Evolutionary conservation across 225 moss, liverwort and hornwort genomes (phyloP).

Genomic region (Neckera pumila): DNA sequence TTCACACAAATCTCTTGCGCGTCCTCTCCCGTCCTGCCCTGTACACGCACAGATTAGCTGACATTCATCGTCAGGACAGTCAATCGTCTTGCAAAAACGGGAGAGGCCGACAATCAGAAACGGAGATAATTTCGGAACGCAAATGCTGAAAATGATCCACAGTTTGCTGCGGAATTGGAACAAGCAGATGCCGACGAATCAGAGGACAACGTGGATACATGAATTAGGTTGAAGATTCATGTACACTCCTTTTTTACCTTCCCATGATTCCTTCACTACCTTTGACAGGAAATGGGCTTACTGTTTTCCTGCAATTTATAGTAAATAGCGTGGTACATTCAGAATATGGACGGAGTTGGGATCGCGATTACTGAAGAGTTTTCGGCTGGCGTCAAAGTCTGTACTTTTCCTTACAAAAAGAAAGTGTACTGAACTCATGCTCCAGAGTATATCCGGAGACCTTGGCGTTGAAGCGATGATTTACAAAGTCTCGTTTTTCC

Average conservation of each 20-base stretch:
- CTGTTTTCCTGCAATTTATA: not conserved
- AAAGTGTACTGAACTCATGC: not conserved
- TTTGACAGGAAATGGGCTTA: not conserved
- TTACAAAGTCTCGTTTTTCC: not conserved
- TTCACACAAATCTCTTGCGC: too few relatives aligned
- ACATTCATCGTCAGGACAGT: too few relatives aligned
- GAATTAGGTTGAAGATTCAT: not conserved
- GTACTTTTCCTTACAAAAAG: not conserved
- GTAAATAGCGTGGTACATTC: not conserved
- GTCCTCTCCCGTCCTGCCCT: too few relatives aligned
- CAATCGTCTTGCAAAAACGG: too few relatives aligned
- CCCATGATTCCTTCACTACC: not conserved
- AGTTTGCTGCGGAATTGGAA: slow-evolving; percentile 25
- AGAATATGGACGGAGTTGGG: not conserved
- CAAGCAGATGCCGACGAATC: not conserved
- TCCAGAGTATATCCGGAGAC: not conserved
- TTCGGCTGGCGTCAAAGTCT: not conserved
- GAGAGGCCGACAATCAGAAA: too few relatives aligned
- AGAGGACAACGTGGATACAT: not conserved
- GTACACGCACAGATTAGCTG: too few relatives aligned
- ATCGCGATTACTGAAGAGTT: not conserved
- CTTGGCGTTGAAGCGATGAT: not conserved
- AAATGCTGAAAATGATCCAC: slow-evolving; percentile 19
- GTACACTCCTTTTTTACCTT: not conserved
- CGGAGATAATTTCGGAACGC: too few relatives aligned